Base-by-base conservation (phyloP, 176 grass and related monocot genomes). In the Triticum urartu region DNA sequence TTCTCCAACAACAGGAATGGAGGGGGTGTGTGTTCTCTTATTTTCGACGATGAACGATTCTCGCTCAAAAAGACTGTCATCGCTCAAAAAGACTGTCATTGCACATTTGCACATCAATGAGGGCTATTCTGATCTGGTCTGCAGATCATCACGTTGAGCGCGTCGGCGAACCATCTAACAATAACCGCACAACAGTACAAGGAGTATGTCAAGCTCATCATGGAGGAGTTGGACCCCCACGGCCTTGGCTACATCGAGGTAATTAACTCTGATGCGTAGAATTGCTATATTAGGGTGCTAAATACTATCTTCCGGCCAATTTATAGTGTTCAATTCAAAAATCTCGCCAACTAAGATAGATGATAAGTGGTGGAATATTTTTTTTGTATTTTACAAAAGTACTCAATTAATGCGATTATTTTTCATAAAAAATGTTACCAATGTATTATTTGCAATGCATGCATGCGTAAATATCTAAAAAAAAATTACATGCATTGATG, bases 191-290 rank as follows among this genome's bases (percentile, higher is more conserved):
- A 84, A 66, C 92, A 94, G 6, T 25, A 91, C 0, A 91, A 91
- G 71, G 92, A 94, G 82, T 94, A 94, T 81, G 90, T 87, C 11
- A 87, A 89, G 1, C 93, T 94, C 56, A 94, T 97, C 85, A 97
- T 94, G 95, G 95, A 94, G 85, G 91, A 97, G 83, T 82, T 97
- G 3, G 95, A 97, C 80, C 92, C 92, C 0, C 61, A 62, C n/a
- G 90, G 91, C 66, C 70, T 83, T 6, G 95, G 95, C 50, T 97
- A 94, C 89, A 91, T 97, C 65, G 95, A 94, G 88, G 91, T 93
- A 24, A 62, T 13, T 47, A 47, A 47, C 11, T 24, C 15, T 58
- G 18, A 52, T 52, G 13, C 58, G 20, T 47, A 47, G 43, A 47
- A 47, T 47, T 13, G 43, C 4, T 47, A 3, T 47, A 47, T 47